phyloP scores from a whole-genome alignment of 371 early-diverging fungal genomes.

The Phascolomyces articulosus region DNA sequence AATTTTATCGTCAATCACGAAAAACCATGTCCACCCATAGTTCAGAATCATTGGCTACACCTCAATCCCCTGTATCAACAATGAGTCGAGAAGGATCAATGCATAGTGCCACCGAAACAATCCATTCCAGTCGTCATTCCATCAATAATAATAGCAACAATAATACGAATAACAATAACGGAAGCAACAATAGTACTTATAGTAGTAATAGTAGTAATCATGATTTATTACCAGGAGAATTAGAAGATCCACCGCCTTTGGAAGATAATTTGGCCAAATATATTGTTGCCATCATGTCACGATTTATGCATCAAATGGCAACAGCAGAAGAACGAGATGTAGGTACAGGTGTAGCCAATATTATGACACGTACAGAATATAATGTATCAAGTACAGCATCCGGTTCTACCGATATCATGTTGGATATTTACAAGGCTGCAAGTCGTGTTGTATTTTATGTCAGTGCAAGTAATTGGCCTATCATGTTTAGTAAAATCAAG shows the following conservation, averaged over 20 bases:
- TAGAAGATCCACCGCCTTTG: constrained; percentile 71
- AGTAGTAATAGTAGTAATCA: background rate
- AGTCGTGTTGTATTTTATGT: constrained; percentile 79
- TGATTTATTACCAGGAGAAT: constrained; percentile 3
- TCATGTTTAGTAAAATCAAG: constrained; percentile 72
- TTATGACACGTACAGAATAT: constrained; percentile 53
- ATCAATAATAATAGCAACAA: background rate
- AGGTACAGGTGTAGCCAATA: constrained; percentile 45
- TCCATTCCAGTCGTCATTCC: background rate
- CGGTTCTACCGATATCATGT: constrained; percentile 52
- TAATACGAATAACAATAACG: background rate
- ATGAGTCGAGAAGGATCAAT: constrained; percentile 14
- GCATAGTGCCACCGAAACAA: background rate
- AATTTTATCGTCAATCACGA: constrained; percentile 52
- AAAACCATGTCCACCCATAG: constrained; percentile 1
- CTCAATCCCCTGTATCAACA: background rate
- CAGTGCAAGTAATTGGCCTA: constrained; percentile 82
- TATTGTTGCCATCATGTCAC: constrained; percentile 61
- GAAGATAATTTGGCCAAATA: constrained; percentile 74
- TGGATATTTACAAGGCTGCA: constrained; percentile 72
- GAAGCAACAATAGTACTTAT: background rate
- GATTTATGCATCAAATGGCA: constrained; percentile 59
- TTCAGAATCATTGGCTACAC: background rate
- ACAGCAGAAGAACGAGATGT: constrained; percentile 49
- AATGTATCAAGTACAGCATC: constrained; percentile 31